Conservation (phyloP, 2,329 filamentous ascomycete genomes). For the Sporothrix sp. region DNA sequence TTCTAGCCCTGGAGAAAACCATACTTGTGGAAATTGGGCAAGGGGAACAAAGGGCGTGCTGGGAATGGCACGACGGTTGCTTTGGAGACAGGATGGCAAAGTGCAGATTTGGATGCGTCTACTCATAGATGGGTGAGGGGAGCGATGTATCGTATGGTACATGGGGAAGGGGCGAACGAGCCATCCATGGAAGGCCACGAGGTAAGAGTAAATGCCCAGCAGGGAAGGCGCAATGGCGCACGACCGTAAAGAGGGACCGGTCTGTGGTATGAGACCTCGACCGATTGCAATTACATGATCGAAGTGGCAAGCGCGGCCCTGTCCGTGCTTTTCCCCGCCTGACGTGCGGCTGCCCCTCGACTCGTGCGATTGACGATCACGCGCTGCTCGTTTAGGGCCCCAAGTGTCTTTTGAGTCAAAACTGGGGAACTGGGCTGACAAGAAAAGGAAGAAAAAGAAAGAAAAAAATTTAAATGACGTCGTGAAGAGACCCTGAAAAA, state of each 20-base stretch:
- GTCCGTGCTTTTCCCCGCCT: conserved; percentile 3
- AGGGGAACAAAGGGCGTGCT: neutral
- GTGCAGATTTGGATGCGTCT: too few relatives aligned
- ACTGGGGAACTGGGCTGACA: neutral
- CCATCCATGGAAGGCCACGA: too few relatives aligned
- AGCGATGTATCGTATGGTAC: too few relatives aligned
- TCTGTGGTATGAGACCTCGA: neutral
- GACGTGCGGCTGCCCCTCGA: neutral
- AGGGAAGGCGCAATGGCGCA: neutral
- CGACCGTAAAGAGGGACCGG: neutral
- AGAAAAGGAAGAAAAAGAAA: neutral
- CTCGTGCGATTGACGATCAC: conserved; percentile 1
- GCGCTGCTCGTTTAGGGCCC: neutral
- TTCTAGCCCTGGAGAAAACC: neutral
- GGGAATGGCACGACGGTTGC: neutral
- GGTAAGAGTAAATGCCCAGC: too few relatives aligned
- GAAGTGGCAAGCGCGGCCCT: neutral
- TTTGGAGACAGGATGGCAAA: too few relatives aligned
- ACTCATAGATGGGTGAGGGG: too few relatives aligned
- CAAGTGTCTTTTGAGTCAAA: neutral
- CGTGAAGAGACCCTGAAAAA: too few relatives aligned
- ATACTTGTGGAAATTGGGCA: neutral
- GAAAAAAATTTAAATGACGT: too few relatives aligned
- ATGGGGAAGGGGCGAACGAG: too few relatives aligned
- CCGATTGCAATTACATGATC: neutral